Percentiles rank a stretch among this genome's conserved stretches.
Conservation (phyloP, 495 filamentous ascomycete genomes). For the Entonaema liquescens region DNA sequence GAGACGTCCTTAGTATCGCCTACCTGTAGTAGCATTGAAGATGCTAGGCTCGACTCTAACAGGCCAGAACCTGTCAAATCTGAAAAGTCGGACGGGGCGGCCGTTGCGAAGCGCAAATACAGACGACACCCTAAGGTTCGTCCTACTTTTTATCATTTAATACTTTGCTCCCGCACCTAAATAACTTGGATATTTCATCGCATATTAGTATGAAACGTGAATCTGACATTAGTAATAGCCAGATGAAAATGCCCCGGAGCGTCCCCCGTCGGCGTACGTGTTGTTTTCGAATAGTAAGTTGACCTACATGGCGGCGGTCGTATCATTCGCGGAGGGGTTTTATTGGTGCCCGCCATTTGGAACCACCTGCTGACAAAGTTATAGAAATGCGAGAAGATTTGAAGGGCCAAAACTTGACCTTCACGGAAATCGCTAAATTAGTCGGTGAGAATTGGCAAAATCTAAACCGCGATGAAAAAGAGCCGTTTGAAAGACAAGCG, state of each 20-base stretch:
- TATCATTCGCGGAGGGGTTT: background rate
- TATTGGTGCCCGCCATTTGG: background rate
- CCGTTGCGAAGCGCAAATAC: slow-evolving; percentile 73
- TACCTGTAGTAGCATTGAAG: slow-evolving; percentile 51
- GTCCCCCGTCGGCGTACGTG: slow-evolving; percentile 82
- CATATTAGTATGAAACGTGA: background rate
- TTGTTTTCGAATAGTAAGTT: slow-evolving; percentile 82
- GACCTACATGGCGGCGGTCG: background rate
- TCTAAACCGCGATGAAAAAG: slow-evolving; percentile 68
- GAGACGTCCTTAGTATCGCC: slow-evolving; percentile 54
- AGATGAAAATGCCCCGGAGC: slow-evolving; percentile 79
- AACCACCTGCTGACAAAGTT: slow-evolving; percentile 6
- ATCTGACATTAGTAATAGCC: slow-evolving; percentile 53
- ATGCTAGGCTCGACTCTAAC: slow-evolving; percentile 46
- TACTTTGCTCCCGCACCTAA: slow-evolving; percentile 5
- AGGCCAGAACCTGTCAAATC: slow-evolving; percentile 43
- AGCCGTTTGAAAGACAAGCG: slow-evolving; percentile 74
- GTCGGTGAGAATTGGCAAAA: slow-evolving; percentile 84
- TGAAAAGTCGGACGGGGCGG: slow-evolving; percentile 47
- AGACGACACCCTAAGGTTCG: slow-evolving; percentile 79
- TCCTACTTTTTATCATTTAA: slow-evolving; percentile 1
- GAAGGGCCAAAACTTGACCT: slow-evolving; percentile 75
- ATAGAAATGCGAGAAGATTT: slow-evolving; percentile 77
- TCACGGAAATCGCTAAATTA: slow-evolving; percentile 83
- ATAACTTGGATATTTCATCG: background rate